Evolutionary conservation across 805 yeast genomes (phyloP).

Genomic region (Schizosaccharomyces octosporus): DNA sequence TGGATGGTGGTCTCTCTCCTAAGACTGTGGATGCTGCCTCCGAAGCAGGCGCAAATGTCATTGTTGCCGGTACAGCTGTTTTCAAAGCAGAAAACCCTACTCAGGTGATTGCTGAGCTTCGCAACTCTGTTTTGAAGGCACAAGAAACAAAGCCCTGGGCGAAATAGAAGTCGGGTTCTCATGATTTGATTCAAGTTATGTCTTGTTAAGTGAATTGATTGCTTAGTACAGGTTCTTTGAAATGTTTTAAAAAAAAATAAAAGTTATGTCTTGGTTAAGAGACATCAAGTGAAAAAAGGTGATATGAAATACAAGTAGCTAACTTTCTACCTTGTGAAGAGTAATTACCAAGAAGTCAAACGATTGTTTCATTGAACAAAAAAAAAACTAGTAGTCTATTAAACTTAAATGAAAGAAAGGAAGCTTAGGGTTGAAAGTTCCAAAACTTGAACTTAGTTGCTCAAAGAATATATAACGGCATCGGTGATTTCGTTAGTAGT

Average conservation of each 20-base stretch:
- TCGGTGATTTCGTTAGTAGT: constrained; percentile 68
- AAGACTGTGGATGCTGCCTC: constrained; percentile 73
- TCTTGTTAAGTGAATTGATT: no score
- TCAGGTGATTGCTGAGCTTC: constrained; percentile 45
- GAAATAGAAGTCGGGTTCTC: neutral
- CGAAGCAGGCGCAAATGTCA: constrained; percentile 92
- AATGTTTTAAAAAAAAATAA: no score
- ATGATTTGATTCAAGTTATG: no score
- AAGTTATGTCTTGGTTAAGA: no score
- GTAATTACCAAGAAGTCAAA: no score
- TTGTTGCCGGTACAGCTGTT: constrained; percentile 81
- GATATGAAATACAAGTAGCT: no score
- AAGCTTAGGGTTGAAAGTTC: neutral
- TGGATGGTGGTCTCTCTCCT: constrained; percentile 85
- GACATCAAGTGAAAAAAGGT: no score
- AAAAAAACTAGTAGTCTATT: no score
- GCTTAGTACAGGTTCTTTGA: no score
- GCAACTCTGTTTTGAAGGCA: constrained; percentile 27
- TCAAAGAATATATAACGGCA: constrained; percentile 30
- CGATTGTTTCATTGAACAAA: no score
- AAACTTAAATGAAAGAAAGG: no score
- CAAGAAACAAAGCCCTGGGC: neutral
- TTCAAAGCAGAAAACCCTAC: constrained; percentile 64
- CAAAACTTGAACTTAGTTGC: constrained; percentile 18
- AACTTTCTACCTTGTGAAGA: no score